Base-by-base conservation (phyloP, 1,284 basidiomycete species). In the Takashimella koratensis region DNA sequence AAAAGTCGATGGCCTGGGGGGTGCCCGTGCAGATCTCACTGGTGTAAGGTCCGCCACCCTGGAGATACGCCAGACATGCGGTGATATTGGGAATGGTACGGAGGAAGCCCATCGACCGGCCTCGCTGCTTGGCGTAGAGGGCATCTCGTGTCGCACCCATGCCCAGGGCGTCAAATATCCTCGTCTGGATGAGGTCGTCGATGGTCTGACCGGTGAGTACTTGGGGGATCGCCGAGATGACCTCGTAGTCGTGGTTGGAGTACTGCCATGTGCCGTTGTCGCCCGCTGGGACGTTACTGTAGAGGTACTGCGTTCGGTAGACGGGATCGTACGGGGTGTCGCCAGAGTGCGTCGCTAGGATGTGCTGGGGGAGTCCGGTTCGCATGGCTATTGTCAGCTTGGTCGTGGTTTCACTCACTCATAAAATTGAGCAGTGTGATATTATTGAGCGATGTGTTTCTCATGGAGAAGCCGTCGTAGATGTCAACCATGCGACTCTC, bases 401-500 rank as follows among this genome's bases (percentile, higher is more conserved):
- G 27, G 16, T 21, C 46, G 40, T 30, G 20, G 3, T n/a, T n/a
- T n/a, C n/a, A n/a, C n/a, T n/a, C n/a, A n/a, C n/a, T n/a, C n/a
- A n/a, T n/a, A n/a, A n/a, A n/a, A n/a, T n/a, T n/a, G n/a, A n/a
- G n/a, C 11, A 27, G 26, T 40, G 13, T n/a, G 40, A 40, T 5
- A 25, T 12, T 3, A 20, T n/a, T 8, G 8, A 13, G 41, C 13
- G 12, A 10, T 11, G 21, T 36, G n/a, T n/a, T n/a, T n/a, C n/a
- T n/a, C n/a, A n/a, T n/a, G n/a, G n/a, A n/a, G n/a, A n/a, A 64
- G 2, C 45, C 59, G 1, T 55, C 57, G 10, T 62, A 24, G 20
- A 65, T 44, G 40, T 62, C 59, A 39, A 53, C 59, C 43, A 65
- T 52, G 58, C 75, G 76, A 8, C 74, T 78, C 23, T 72, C 43